Percentiles rank a stretch among this genome's conserved stretches.
Conservation (phyloP, 148 eudicot species). For the Camellia lanceoleosa region DNA sequence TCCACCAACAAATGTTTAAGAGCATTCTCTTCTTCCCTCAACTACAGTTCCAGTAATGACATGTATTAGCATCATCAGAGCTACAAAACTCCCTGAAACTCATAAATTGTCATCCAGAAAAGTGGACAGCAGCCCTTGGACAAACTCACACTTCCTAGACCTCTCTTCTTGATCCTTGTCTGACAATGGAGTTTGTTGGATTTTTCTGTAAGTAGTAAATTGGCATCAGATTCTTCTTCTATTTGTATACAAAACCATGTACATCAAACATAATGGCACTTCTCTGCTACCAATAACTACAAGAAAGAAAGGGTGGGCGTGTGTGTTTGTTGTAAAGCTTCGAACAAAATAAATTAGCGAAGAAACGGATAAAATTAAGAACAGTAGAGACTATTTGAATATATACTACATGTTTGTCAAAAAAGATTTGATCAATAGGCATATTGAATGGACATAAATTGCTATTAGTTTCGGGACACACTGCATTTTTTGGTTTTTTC, state of each 20-base stretch:
- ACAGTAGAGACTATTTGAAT: not conserved
- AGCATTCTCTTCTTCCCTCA: conserved; percentile 12
- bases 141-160: conserved; percentile 62
- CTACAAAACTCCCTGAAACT: conserved; percentile 7
- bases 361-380: not conserved
- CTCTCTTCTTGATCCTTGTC: conserved; percentile 78
- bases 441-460: not conserved
- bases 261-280: not conserved
- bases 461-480: not conserved
- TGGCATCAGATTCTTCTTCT: not conserved
- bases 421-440: not conserved
- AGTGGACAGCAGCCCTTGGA: conserved; percentile 68
- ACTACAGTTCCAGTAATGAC: not conserved
- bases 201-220: conserved; percentile 22
- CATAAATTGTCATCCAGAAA: conserved; percentile 57
- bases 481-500: too few relatives aligned
- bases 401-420: not conserved
- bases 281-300: not conserved
- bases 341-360: too few relatives aligned
- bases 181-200: conserved; percentile 41
- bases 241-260: not conserved
- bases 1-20: conserved; percentile 13
- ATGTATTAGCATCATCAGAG: not conserved
- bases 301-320: not conserved
- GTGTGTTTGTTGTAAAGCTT: too few relatives aligned